phyloP scores from a whole-genome alignment of 1,284 basidiomycete species.

The Caloboletus inedulis region DNA sequence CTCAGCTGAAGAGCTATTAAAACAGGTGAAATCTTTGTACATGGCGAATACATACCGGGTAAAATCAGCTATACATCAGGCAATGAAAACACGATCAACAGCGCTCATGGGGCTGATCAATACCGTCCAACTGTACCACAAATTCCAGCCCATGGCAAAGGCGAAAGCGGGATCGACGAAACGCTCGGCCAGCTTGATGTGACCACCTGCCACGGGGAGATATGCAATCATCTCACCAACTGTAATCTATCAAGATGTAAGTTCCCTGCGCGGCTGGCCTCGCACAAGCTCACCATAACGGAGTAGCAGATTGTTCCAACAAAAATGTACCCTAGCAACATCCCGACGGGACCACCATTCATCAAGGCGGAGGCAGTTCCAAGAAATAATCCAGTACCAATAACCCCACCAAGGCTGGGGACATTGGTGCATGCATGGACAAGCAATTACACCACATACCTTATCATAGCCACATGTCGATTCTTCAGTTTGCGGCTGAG shows the following conservation, averaged over 20 bases:
- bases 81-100: background rate
- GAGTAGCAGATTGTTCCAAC: slow-evolving; percentile 30
- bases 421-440: background rate
- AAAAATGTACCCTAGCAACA: slow-evolving; percentile 31
- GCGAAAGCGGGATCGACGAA: slow-evolving; percentile 69
- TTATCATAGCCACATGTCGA: slow-evolving; percentile 27
- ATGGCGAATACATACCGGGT: slow-evolving; percentile 15
- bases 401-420: slow-evolving; percentile 38
- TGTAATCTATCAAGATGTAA: slow-evolving; percentile 14
- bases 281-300: slow-evolving; percentile 16
- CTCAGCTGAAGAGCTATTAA: slow-evolving; percentile 41
- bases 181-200: slow-evolving; percentile 62
- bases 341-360: slow-evolving; percentile 27
- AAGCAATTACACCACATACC: slow-evolving; percentile 6
- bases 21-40: background rate
- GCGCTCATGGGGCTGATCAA: slow-evolving; percentile 28
- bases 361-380: slow-evolving; percentile 28
- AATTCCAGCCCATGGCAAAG: slow-evolving; percentile 67
- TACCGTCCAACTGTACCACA: slow-evolving; percentile 56
- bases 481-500: slow-evolving; percentile 25
- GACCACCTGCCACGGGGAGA: slow-evolving; percentile 49
- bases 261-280: background rate
- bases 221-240: slow-evolving; percentile 35
- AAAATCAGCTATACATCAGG: slow-evolving; percentile 17
- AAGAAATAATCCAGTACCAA: slow-evolving; percentile 46